phyloP scores from a whole-genome alignment of 176 grass and related monocot genomes.

The Cenchrus purpureus region DNA sequence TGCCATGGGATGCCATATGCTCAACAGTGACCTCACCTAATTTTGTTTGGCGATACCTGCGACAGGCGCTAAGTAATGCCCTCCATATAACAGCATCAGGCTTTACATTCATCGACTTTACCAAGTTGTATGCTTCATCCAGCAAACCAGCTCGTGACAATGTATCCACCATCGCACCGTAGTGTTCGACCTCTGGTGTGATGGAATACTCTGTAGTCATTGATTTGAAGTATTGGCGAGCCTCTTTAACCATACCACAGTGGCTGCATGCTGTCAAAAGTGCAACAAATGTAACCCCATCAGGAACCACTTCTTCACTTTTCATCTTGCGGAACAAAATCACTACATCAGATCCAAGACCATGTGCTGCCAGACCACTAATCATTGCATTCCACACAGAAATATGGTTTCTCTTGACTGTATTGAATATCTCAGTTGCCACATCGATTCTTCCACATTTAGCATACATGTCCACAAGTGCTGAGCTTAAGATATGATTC shows the following conservation, averaged over 20 bases:
- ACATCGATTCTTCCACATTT: constrained; percentile 72
- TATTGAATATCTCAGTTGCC: constrained; percentile 56
- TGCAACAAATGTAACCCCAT: constrained; percentile 66
- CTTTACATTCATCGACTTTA: constrained; percentile 56
- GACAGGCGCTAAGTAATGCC: constrained; percentile 67
- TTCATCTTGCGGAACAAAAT: constrained; percentile 58
- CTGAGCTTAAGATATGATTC: constrained; percentile 65
- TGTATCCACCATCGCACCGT: constrained; percentile 69
- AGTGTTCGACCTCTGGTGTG: constrained; percentile 61
- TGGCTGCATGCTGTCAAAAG: constrained; percentile 76
- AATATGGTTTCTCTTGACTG: constrained; percentile 44
- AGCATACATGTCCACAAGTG: constrained; percentile 74
- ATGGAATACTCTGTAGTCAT: constrained; percentile 63
- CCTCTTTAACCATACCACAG: constrained; percentile 70
- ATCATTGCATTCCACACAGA: constrained; percentile 73
- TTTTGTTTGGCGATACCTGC: constrained; percentile 46
- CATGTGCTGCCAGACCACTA: constrained; percentile 64
- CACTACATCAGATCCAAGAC: constrained; percentile 55
- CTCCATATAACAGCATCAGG: constrained; percentile 76
- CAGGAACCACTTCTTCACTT: constrained; percentile 55
- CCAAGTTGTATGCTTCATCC: constrained; percentile 68
- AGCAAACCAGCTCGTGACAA: constrained; percentile 60
- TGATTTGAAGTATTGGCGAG: constrained; percentile 43
- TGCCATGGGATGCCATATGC: constrained; percentile 47
- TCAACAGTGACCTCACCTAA: constrained; percentile 48